phyloP scores from a whole-genome alignment of 2,329 filamentous ascomycete genomes.

The Aspergillus sp. region DNA sequence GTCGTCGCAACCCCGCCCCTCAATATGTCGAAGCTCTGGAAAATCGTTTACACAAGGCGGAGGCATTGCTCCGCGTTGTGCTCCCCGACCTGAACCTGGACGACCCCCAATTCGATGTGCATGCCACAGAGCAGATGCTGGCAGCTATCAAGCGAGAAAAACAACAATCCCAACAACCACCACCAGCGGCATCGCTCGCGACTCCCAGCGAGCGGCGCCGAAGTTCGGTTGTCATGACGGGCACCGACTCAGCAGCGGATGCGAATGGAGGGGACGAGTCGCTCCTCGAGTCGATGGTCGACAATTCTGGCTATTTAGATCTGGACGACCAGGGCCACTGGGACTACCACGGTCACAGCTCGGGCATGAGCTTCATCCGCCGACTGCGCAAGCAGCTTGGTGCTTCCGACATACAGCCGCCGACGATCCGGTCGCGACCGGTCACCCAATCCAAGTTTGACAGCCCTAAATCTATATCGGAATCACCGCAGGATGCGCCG shows the following conservation, averaged over 20 bases:
- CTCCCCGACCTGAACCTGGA: slow-evolving; percentile 82
- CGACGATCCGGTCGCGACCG: slow-evolving; percentile 48
- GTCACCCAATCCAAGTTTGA: slow-evolving; percentile 65
- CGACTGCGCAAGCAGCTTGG: slow-evolving; percentile 87
- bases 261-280: slow-evolving; percentile 61
- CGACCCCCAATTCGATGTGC: slow-evolving; percentile 78
- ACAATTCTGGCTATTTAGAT: slow-evolving; percentile 86
- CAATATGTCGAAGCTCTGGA: slow-evolving; percentile 93
- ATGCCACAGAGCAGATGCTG: slow-evolving; percentile 67
- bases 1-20: slow-evolving; percentile 83
- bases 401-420: slow-evolving; percentile 60
- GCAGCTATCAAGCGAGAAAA: slow-evolving; percentile 47
- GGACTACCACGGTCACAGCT: slow-evolving; percentile 94
- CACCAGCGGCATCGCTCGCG: slow-evolving; percentile 14
- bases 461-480: slow-evolving; percentile 65
- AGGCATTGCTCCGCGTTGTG: slow-evolving; percentile 74
- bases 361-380: slow-evolving; percentile 82
- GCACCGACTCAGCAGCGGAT: slow-evolving; percentile 27
- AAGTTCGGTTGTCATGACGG: slow-evolving; percentile 2
- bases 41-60: slow-evolving; percentile 76
- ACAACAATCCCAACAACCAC: slow-evolving; percentile 19
- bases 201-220: slow-evolving; percentile 24
- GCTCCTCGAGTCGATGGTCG: slow-evolving; percentile 90
- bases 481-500: slow-evolving; percentile 63
- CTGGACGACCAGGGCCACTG: slow-evolving; percentile 88